Evolutionary conservation across 1,139 yeast genomes (phyloP), one percentile per base, ranked within the genome.

Genomic region (Candida anutae): DNA sequence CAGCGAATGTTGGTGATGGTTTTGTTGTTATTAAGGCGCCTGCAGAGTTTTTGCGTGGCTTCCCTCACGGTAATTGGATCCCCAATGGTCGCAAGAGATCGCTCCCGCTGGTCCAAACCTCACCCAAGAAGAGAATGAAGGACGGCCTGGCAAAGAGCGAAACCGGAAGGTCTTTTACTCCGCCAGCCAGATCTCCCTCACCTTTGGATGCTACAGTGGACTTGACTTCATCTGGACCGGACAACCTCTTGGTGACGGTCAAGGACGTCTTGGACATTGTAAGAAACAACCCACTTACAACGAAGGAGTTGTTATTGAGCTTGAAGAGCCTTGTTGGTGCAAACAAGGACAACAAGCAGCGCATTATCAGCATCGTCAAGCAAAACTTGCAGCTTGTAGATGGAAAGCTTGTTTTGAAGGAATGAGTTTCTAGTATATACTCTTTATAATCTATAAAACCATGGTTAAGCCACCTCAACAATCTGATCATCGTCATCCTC

Each of bases 61-160:
- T 85, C 55, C 93, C 93, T 4, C 58, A 54, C 15, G 94, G 94
- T 13, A 82, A 77, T 27, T 87, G 96, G 95, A 78, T 79, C 48
- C 90, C 95, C 16, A 59, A 59, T 28, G 74, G 72, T 3, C 66
- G 70, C 41, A 69, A 59, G 36, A 50, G 67, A 33, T 44, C 54
- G n/a, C 35, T 50, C 4, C 40, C 50, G 9, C 8, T 38, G n/a
- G 33, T 33, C 11, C 36, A 36, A 4, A 40, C 42, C 6, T 43
- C 58, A 2, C 57, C 69, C 4, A 40, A 46, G 21, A 74, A 73
- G 50, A 69, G 63, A 38, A 43, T 58, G 29, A 69, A 64, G 40
- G 36, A 58, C 23, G 50, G 53, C 19, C 10, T 10, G 9, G n/a
- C n/a, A n/a, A 17, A 17, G 19, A 10, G 12, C 46, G 42, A 11